Base-by-base conservation (phyloP, 768 basidiomycete species). In the Pleurotus citrinopileatus region DNA sequence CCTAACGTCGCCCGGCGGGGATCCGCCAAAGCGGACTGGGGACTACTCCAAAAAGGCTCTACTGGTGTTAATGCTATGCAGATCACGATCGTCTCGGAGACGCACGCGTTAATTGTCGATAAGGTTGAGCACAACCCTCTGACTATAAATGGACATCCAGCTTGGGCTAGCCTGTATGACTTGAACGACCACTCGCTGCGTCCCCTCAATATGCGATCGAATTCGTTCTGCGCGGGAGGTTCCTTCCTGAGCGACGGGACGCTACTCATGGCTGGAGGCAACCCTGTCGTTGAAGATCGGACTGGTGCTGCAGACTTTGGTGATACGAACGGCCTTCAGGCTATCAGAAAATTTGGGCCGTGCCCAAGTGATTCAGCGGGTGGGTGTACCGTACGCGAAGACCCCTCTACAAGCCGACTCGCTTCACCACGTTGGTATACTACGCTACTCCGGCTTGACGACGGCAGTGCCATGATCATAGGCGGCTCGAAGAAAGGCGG, bases 81-180 rank as follows among this genome's bases (percentile, higher is more conserved):
- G 64, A 64, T 91, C 54, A 73, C 74, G 4, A 68, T 91, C 55
- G 74, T 91, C 57, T 91, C 89, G 3, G 62, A 79, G 13, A 81
- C 79, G 7, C 87, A 89, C 59, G 89, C 82, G 13, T 67, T 91
- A 57, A 76, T 93, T 45, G 65, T 93, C 34, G 90, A 93, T 77
- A 92, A 92, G 67, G 89, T 91, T 22, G 89, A 91, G 64, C 89
- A 91, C 67, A 92, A 93, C 62, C 90, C 89, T 27, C 70, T 91
- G 46, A 79, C 81, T 1, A 73, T 91, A 63, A 68, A 79, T 57
- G 85, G 86, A 0, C 90, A 90, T 62, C 89, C 90, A 13, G 89
- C 90, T 10, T 93, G 91, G 90, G 87, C 76, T 0, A 85, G 85
- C 6, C 66, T 93, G 17, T 91, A 86, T 66, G 82, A 90, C 64